phyloP scores from a whole-genome alignment of 164 flowering plant species.

The Vitis rupestris region DNA sequence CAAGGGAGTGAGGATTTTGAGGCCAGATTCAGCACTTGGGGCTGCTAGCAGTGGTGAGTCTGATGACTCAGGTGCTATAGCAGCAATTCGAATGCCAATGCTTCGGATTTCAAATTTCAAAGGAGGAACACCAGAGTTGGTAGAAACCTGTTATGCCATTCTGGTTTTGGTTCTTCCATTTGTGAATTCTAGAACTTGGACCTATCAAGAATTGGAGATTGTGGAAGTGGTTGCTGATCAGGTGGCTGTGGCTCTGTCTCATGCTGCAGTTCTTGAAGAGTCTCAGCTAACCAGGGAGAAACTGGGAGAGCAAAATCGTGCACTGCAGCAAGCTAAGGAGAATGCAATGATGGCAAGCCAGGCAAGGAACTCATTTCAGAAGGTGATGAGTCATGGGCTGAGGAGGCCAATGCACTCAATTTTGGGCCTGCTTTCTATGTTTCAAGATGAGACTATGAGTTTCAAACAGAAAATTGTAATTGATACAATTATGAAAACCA shows the following conservation, averaged over 20 bases:
- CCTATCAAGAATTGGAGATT: conserved; percentile 47
- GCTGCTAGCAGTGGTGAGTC: conserved; percentile 33
- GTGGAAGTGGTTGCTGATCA: conserved; percentile 71
- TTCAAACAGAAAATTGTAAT: conserved; percentile 36
- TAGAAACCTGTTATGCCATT: conserved; percentile 41
- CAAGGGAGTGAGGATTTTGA: conserved; percentile 31
- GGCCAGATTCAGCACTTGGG: conserved; percentile 34
- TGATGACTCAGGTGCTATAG: conserved; percentile 34
- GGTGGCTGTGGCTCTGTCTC: conserved; percentile 78
- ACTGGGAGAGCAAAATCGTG: conserved; percentile 51
- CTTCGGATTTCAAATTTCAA: conserved; percentile 44
- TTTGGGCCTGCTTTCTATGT: conserved; percentile 48
- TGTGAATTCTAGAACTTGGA: conserved; percentile 28
- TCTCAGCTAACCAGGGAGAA: conserved; percentile 52
- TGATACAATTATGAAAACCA: conserved; percentile 50
- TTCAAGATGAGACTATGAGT: conserved; percentile 37
- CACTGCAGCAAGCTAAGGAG: conserved; percentile 40
- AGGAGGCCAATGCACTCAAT: conserved; percentile 54
- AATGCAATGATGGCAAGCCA: conserved; percentile 61
- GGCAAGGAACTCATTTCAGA: conserved; percentile 52
- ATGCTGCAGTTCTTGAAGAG: conserved; percentile 69
- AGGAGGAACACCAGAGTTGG: conserved; percentile 43
- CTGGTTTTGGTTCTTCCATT: conserved; percentile 60
- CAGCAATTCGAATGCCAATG: conserved; percentile 49
- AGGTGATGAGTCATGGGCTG: conserved; percentile 64